Conservation (phyloP, 2,329 filamentous ascomycete species). For the Elsinoe australis region DNA sequence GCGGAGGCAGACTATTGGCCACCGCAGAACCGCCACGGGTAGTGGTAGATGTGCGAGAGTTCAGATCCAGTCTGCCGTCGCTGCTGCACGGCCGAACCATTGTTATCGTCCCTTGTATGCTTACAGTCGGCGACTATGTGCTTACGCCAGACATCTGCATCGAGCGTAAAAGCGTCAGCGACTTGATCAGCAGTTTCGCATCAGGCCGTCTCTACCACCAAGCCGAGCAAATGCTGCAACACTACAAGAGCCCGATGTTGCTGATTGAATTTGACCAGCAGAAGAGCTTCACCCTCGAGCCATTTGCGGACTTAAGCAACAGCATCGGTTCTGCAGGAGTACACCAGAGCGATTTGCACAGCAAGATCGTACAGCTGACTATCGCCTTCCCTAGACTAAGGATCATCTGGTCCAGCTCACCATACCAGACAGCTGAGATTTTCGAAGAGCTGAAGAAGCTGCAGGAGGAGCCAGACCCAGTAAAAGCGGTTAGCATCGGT, state of each 20-base stretch:
- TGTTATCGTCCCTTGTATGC: conserved; percentile 83
- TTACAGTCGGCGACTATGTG: conserved; percentile 95
- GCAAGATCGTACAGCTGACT: conserved; percentile 84
- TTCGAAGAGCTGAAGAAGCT: conserved; percentile 89
- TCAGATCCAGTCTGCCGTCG: conserved; percentile 84
- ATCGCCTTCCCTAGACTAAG: conserved; percentile 83
- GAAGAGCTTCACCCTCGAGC: conserved; percentile 86
- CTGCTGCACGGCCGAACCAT: conserved; percentile 84
- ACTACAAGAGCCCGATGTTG: conserved; percentile 84
- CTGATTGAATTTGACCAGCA: conserved; percentile 97
- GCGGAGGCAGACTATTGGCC: conserved; percentile 74
- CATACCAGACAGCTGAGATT: conserved; percentile 95
- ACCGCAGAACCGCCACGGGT: conserved; percentile 83
- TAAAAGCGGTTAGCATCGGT: conserved; percentile 75
- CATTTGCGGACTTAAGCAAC: conserved; percentile 48
- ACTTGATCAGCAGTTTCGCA: conserved; percentile 84
- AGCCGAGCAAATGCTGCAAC: conserved; percentile 85
- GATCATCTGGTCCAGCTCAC: conserved; percentile 88
- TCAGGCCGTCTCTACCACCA: conserved; percentile 89
- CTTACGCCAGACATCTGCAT: conserved; percentile 85
- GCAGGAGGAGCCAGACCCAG: conserved; percentile 81
- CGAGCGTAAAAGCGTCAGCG: conserved; percentile 86
- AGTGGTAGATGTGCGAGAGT: conserved; percentile 92
- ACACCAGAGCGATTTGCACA: conserved; percentile 69
- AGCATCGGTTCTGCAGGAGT: conserved; percentile 55